Conservation (phyloP, 2,329 filamentous ascomycete species). For the Fusarium cyanostomum region DNA sequence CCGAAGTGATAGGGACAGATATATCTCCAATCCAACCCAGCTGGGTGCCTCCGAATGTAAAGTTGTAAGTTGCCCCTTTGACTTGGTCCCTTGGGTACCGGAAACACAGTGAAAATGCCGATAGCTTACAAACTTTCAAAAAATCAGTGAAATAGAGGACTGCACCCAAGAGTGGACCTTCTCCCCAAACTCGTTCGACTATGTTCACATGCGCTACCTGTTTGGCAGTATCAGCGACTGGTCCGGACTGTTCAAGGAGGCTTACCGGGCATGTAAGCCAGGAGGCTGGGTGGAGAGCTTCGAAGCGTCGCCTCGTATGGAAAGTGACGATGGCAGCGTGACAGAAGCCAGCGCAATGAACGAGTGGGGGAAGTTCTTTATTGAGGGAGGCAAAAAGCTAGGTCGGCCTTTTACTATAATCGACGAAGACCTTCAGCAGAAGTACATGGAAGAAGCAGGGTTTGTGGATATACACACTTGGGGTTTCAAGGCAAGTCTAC, state of each 20-base stretch:
- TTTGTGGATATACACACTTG: neutral
- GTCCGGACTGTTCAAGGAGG: neutral
- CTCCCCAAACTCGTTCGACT: neutral
- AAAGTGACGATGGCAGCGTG: constrained; percentile 1
- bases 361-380: constrained; percentile 7
- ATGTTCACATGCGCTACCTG: neutral
- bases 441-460: constrained; percentile 4
- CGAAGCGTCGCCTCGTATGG: neutral
- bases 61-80: neutral
- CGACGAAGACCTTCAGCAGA: constrained; percentile 4
- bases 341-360: constrained; percentile 3
- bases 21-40: constrained; percentile 14
- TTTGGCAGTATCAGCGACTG: neutral
- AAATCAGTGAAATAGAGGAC: neutral
- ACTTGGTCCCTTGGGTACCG: too few species aligned
- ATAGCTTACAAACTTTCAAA: neutral
- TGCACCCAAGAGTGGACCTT: neutral
- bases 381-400: neutral
- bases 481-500: neutral
- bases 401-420: neutral
- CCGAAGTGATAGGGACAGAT: constrained; percentile 4
- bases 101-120: neutral
- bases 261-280: neutral
- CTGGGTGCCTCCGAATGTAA: constrained; percentile 8
- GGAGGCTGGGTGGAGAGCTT: neutral